Conservation (phyloP, 345 rosid genomes). For the Trapa bicornis region DNA sequence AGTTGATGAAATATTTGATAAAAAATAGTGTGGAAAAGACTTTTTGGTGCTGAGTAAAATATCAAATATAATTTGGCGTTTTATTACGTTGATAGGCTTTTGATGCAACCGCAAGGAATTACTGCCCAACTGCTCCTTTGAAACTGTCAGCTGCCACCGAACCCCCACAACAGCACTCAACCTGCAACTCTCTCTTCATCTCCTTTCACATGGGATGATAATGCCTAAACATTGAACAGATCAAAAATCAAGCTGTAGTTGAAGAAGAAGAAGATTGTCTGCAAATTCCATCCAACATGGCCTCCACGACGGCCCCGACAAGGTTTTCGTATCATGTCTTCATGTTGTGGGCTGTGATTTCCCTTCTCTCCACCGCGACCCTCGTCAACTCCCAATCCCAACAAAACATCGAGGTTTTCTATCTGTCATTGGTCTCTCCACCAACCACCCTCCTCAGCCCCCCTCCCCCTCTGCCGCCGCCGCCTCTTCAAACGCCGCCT, state of each 20-base stretch:
- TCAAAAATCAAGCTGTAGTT: too few species aligned
- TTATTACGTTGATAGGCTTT: too few species aligned
- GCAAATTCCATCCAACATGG: too few species aligned
- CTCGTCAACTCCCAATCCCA: conserved; percentile 28
- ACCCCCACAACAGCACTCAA: neutral
- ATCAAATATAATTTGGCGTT: too few species aligned
- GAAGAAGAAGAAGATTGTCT: too few species aligned
- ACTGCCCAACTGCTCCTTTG: conserved; percentile 9
- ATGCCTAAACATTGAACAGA: too few species aligned
- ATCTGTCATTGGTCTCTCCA: conserved; percentile 22
- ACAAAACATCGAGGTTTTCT: conserved; percentile 54
- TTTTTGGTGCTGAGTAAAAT: too few species aligned
- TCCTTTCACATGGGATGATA: neutral
- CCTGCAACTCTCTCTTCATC: neutral
- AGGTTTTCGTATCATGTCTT: too few species aligned
- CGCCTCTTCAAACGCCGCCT: neutral
- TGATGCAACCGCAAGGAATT: too few species aligned
- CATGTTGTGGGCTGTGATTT: conserved; percentile 1
- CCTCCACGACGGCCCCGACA: too few species aligned
- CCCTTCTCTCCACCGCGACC: neutral
- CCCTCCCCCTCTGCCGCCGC: conserved; percentile 1
- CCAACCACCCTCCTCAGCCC: conserved; percentile 8
- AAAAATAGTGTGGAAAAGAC: too few species aligned
- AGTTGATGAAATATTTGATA: too few species aligned
- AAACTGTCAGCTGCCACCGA: conserved; percentile 7